phyloP scores from a whole-genome alignment of 2,329 filamentous ascomycete species.

The Pestalotiopsis sp. region DNA sequence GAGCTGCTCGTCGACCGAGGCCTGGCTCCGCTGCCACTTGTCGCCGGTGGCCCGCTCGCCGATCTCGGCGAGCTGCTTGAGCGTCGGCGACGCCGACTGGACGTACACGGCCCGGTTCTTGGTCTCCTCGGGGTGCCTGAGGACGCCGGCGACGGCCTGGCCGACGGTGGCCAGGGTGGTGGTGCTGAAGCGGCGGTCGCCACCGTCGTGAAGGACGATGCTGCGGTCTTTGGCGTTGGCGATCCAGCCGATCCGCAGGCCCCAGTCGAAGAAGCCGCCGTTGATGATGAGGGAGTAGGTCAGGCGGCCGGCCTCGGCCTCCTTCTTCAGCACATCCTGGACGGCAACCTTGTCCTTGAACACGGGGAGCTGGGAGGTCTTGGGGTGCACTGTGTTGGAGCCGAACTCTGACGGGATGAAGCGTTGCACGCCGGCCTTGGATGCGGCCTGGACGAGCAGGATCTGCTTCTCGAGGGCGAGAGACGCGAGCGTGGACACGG shows the following conservation, averaged over 20 bases:
- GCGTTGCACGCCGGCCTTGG: slow-evolving; percentile 60
- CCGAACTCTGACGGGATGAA: slow-evolving; percentile 63
- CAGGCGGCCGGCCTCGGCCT: slow-evolving; percentile 40
- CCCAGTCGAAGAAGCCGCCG: slow-evolving; percentile 56
- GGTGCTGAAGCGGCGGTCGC: slow-evolving; percentile 40
- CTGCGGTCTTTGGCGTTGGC: too few species aligned
- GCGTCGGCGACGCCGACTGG: slow-evolving; percentile 40
- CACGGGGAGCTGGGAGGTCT: too few species aligned
- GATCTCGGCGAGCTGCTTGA: not conserved
- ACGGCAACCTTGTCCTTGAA: too few species aligned
- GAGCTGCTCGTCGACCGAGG: slow-evolving; percentile 28
- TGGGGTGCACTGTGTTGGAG: slow-evolving; percentile 26
- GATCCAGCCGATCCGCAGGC: too few species aligned
- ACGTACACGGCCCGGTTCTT: slow-evolving; percentile 46
- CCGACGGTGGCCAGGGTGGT: slow-evolving; percentile 46
- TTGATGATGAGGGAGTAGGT: slow-evolving; percentile 52
- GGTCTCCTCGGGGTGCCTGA: slow-evolving; percentile 41
- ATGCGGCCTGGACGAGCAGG: slow-evolving; percentile 58
- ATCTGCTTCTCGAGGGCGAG: slow-evolving; percentile 43
- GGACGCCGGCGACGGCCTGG: slow-evolving; percentile 41
- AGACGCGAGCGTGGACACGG: slow-evolving; percentile 48
- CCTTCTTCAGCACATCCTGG: slow-evolving; percentile 23
- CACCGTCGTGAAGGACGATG: slow-evolving; percentile 44
- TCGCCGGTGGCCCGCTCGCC: not conserved
- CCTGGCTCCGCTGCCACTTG: slow-evolving; percentile 24